Evolutionary conservation across 768 basidiomycete species (phyloP).

Genomic region (Russula virescens): DNA sequence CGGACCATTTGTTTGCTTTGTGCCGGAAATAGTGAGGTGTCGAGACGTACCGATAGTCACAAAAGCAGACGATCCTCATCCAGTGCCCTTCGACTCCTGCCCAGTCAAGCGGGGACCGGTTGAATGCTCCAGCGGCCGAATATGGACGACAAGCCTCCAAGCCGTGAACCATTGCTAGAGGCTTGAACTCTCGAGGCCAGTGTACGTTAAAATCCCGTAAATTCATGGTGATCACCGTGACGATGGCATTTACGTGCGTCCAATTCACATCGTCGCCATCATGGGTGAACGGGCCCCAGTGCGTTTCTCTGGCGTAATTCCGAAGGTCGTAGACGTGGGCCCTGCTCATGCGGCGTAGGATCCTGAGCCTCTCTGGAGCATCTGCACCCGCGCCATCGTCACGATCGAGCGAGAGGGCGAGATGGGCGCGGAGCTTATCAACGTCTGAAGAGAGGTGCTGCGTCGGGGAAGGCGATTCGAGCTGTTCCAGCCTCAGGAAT

Average conservation of each 20-base stretch:
- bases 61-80: constrained; percentile 68
- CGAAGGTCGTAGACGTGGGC: constrained; percentile 60
- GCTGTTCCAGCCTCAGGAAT: constrained; percentile 37
- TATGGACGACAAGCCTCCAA: constrained; percentile 49
- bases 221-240: constrained; percentile 50
- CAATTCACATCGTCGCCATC: constrained; percentile 46
- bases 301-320: constrained; percentile 45
- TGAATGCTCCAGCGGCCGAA: constrained; percentile 43
- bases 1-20: background rate
- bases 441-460: constrained; percentile 33
- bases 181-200: constrained; percentile 20
- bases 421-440: constrained; percentile 41
- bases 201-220: constrained; percentile 36
- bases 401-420: constrained; percentile 41
- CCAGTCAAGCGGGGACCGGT: constrained; percentile 48
- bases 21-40: background rate
- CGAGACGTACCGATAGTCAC: constrained; percentile 61
- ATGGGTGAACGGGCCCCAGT: constrained; percentile 54
- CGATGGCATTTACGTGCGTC: constrained; percentile 56
- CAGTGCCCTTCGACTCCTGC: constrained; percentile 73
- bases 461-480: constrained; percentile 23
- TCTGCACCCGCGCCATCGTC: constrained; percentile 27
- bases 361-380: constrained; percentile 26
- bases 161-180: constrained; percentile 27
- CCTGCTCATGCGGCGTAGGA: constrained; percentile 44